phyloP scores from a whole-genome alignment of 2,329 filamentous ascomycete species.

The Stachybotrys chartarum region DNA sequence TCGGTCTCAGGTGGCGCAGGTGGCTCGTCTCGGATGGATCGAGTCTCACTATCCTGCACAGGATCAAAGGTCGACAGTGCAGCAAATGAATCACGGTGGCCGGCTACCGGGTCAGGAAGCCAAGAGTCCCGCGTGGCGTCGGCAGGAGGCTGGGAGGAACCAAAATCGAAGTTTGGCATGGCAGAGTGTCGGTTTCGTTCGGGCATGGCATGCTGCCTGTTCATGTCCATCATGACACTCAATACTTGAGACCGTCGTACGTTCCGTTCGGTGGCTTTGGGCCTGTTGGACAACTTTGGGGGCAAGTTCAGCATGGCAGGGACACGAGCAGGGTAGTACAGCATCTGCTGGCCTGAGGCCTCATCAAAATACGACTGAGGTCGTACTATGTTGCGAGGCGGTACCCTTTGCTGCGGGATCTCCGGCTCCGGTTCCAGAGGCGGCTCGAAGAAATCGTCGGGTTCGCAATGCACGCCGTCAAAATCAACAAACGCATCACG shows the following conservation, averaged over 20 bases:
- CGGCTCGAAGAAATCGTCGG: conserved; percentile 16
- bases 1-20: conserved; percentile 8
- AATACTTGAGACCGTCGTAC: conserved; percentile 69
- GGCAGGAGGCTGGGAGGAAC: conserved; percentile 2
- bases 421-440: conserved; percentile 9
- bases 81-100: conserved; percentile 26
- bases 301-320: conserved; percentile 90
- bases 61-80: conserved; percentile 20
- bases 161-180: conserved; percentile 4
- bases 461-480: conserved; percentile 67
- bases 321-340: conserved; percentile 92
- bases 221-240: conserved; percentile 43
- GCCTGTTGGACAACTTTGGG: conserved; percentile 72
- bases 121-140: conserved; percentile 24
- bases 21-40: conserved; percentile 6
- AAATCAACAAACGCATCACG: conserved; percentile 70
- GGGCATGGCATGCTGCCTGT: conserved; percentile 14
- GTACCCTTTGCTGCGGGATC: conserved; percentile 12
- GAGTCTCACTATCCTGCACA: conserved; percentile 8
- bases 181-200: conserved; percentile 9
- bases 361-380: conserved; percentile 57
- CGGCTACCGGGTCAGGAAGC: conserved; percentile 39
- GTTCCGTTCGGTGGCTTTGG: conserved; percentile 56
- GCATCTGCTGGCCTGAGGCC: conserved; percentile 69
- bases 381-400: conserved; percentile 18